Evolutionary conservation across 768 basidiomycete genomes (phyloP).

Genomic region (Rhodotorula taiwanensis): DNA sequence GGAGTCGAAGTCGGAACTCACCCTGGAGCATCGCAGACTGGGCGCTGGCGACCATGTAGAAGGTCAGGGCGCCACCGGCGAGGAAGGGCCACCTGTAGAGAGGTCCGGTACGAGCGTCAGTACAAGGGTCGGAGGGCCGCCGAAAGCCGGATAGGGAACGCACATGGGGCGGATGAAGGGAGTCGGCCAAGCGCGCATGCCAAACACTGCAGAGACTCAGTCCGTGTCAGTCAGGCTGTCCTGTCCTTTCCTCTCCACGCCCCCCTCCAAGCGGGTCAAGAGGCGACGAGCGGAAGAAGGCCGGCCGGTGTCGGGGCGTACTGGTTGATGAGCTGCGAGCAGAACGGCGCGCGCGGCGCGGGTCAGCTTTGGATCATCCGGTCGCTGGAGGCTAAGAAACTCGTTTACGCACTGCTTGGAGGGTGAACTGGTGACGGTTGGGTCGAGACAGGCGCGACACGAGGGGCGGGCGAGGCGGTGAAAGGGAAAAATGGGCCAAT

Average conservation of each 20-base stretch:
- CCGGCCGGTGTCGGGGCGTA: neutral
- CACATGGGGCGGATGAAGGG: constrained; percentile 38
- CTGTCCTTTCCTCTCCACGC: no score
- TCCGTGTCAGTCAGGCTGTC: no score
- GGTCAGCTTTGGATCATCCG: no score
- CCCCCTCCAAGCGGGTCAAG: no score
- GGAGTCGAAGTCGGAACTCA: neutral
- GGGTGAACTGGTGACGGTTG: neutral
- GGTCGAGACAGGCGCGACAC: neutral
- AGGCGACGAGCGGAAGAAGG: no score
- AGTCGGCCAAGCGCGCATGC: constrained; percentile 37
- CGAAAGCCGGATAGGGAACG: neutral
- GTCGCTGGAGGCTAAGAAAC: no score
- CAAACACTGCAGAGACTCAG: constrained; percentile 34
- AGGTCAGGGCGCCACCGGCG: constrained; percentile 38
- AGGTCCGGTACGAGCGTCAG: neutral
- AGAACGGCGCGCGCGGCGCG: neutral
- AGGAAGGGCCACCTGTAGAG: constrained; percentile 38
- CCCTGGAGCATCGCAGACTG: constrained; percentile 36
- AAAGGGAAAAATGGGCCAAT: no score
- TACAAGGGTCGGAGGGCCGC: neutral
- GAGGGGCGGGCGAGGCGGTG: neutral
- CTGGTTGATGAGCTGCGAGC: no score
- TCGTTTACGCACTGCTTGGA: no score
- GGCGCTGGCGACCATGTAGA: constrained; percentile 34